Evolutionary conservation across 257 asterid genomes (phyloP).

Genomic region (Rubia yunnanensis): DNA sequence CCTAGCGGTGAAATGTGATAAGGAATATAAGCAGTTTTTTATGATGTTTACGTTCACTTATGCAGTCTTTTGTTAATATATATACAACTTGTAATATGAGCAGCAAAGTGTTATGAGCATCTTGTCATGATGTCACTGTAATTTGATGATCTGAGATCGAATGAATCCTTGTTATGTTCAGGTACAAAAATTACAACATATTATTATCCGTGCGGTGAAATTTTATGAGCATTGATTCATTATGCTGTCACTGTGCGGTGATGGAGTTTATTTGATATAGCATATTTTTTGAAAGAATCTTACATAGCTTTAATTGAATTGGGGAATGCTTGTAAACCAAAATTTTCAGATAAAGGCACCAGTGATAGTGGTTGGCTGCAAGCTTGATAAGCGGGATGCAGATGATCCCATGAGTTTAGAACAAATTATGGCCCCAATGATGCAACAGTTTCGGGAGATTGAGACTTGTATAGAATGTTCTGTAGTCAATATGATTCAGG

Average conservation of each 20-base stretch:
- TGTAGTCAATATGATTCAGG: slow-evolving; percentile 84
- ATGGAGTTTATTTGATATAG: neutral
- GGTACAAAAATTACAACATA: neutral
- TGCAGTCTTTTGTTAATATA: neutral
- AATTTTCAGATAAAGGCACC: slow-evolving; percentile 69
- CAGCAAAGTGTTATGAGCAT: neutral
- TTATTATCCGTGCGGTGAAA: neutral
- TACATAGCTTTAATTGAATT: neutral
- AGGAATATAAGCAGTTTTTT: no score
- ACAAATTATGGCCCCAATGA: slow-evolving; percentile 66
- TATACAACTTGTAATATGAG: neutral
- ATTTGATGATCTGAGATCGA: neutral
- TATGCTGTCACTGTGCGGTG: neutral
- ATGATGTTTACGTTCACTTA: neutral
- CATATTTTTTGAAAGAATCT: neutral
- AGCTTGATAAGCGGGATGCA: slow-evolving; percentile 72
- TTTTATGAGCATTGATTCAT: neutral
- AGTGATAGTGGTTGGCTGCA: slow-evolving; percentile 89
- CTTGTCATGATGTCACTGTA: neutral
- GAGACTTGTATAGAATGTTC: slow-evolving; percentile 96
- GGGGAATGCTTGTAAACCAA: neutral
- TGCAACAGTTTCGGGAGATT: slow-evolving; percentile 92
- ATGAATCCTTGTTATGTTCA: no score
- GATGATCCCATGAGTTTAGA: slow-evolving; percentile 58
- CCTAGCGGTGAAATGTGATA: no score